A percentile compares a stretch with the other conserved stretches of the same genome.
Conservation (phyloP, 192 early-diverging fungal species). For the Coemansia sp. region DNA sequence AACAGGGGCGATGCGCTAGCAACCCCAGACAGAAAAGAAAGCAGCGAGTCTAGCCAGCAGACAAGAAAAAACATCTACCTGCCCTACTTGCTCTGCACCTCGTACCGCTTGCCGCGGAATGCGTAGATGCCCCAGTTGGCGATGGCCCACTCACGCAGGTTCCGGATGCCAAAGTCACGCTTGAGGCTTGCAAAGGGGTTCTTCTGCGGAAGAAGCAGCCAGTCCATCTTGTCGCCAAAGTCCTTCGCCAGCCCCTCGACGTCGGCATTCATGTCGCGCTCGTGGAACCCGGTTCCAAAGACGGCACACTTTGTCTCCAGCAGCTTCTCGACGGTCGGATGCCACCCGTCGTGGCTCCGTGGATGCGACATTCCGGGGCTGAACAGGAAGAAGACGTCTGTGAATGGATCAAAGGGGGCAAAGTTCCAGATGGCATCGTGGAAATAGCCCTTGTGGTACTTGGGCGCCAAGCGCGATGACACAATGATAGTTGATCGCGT, state of each 20-base stretch:
- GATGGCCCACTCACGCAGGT: conserved; percentile 69
- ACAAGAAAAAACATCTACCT: not conserved
- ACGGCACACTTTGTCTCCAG: conserved; percentile 78
- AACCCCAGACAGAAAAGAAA: not conserved
- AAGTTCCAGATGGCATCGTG: conserved; percentile 60
- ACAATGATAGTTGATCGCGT: conserved; percentile 52
- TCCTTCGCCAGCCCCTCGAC: conserved; percentile 61
- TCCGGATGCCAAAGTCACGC: conserved; percentile 69
- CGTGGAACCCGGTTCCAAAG: conserved; percentile 77
- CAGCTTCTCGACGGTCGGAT: conserved; percentile 63
- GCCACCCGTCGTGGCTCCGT: conserved; percentile 63
- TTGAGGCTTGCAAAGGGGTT: conserved; percentile 73
- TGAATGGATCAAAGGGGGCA: conserved; percentile 76
- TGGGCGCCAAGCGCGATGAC: conserved; percentile 63
- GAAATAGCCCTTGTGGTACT: conserved; percentile 68
- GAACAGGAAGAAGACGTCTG: conserved; percentile 78
- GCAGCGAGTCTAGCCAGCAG: not conserved
- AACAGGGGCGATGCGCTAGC: too few species aligned
- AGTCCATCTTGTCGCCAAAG: conserved; percentile 65
- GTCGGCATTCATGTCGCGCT: conserved; percentile 64
- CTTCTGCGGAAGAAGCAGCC: conserved; percentile 67
- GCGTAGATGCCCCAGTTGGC: conserved; percentile 83
- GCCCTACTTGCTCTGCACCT: conserved; percentile 58
- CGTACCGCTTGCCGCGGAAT: conserved; percentile 79
- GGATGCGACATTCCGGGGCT: conserved; percentile 73